These are phyloP conservation scores for Brettanomyces anomalus DNA, from an alignment of 805 yeast species.

Conservation along the genomic window DNA sequence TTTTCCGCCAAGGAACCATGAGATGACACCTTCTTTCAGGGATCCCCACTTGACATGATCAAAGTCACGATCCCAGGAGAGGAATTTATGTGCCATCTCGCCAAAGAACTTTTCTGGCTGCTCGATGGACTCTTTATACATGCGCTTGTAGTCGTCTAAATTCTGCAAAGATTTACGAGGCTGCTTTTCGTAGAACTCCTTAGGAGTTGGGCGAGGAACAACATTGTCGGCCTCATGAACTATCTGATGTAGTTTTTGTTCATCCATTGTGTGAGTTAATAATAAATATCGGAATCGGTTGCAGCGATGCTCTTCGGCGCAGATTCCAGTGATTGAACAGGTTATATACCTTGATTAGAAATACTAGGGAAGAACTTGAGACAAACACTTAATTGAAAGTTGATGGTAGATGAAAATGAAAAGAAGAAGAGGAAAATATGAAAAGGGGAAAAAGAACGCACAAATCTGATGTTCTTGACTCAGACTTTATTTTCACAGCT, in stretches of 20 bases:
- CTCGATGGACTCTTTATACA: slow-evolving; percentile 68
- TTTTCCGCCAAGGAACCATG: slow-evolving; percentile 93
- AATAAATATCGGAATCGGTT: not conserved
- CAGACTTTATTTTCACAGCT: too few relatives aligned
- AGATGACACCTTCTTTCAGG: slow-evolving; percentile 65
- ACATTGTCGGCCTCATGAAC: slow-evolving; percentile 57
- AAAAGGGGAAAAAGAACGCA: too few relatives aligned
- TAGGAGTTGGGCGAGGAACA: slow-evolving; percentile 41
- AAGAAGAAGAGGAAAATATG: too few relatives aligned
- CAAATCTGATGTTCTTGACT: too few relatives aligned
- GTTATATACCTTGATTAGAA: not conserved
- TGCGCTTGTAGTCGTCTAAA: slow-evolving; percentile 56
- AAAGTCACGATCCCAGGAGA: slow-evolving; percentile 78
- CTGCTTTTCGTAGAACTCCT: slow-evolving; percentile 46
- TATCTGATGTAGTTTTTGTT: slow-evolving; percentile 29
- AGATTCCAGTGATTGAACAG: too few relatives aligned
- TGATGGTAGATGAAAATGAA: too few relatives aligned
- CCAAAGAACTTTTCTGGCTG: slow-evolving; percentile 80
- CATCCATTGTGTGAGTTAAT: slow-evolving; percentile 11
- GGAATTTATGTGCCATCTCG: slow-evolving; percentile 58
- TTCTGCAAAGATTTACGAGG: slow-evolving; percentile 52
- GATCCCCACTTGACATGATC: slow-evolving; percentile 55
- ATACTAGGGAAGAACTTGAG: not conserved
- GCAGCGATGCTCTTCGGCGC: too few relatives aligned
- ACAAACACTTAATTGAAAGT: too few relatives aligned